phyloP scores from a whole-genome alignment of 176 grass and related monocot species.

The Guadua angustifolia region DNA sequence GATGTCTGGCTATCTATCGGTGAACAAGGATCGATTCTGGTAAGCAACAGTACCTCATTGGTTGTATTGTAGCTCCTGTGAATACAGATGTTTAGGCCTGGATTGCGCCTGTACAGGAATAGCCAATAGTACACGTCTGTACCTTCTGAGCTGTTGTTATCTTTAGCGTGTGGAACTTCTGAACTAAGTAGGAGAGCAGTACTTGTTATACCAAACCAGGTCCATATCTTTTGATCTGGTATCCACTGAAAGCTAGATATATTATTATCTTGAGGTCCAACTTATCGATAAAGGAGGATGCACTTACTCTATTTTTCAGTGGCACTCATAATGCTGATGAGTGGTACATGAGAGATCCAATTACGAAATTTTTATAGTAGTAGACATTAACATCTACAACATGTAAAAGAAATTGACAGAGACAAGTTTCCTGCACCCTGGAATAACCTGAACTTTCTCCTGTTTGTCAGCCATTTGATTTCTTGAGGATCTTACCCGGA shows the following conservation, averaged over 20 bases:
- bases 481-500: conserved; percentile 14
- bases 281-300: conserved; percentile 43
- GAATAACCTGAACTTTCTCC: conserved; percentile 25
- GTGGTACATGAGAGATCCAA: conserved; percentile 61
- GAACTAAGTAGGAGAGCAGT: conserved; percentile 43
- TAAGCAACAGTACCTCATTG: conserved; percentile 12
- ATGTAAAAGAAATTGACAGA: conserved; percentile 41
- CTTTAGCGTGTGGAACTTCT: conserved; percentile 37
- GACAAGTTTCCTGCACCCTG: conserved; percentile 25
- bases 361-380: conserved; percentile 36
- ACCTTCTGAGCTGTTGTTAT: not conserved
- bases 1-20: conserved; percentile 62
- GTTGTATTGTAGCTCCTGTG: not conserved
- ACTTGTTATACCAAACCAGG: conserved; percentile 45
- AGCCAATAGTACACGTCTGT: conserved; percentile 13
- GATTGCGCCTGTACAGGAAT: conserved; percentile 1
- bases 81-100: not conserved
- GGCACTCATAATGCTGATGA: conserved; percentile 19
- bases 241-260: conserved; percentile 48
- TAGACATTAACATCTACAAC: conserved; percentile 30
- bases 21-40: conserved; percentile 84
- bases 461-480: conserved; percentile 38
- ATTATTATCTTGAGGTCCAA: conserved; percentile 53
- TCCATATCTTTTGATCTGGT: conserved; percentile 61
- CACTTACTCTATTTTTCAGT: conserved; percentile 42